Base-by-base conservation (phyloP, 1,139 yeast genomes). In the Hansenula lynferdii region DNA sequence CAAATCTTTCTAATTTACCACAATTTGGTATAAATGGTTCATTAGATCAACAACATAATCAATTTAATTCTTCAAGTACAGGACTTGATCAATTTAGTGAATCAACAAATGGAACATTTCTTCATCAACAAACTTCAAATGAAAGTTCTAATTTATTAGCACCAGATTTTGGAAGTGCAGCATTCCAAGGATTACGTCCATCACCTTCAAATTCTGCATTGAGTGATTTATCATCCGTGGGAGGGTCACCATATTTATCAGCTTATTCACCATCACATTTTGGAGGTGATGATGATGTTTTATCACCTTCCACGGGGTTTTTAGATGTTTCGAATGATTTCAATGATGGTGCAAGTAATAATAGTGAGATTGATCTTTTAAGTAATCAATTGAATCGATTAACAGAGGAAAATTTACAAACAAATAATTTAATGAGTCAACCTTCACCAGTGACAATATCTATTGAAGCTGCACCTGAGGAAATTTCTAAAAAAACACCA, bases 391-490 rank as follows among this genome's bases (percentile, higher is more conserved):
- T 42, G 20, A 41, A 37, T 21, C 27, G 39, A 31, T 23, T 39
- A 14, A 39, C 36, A 10, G 36, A 33, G 19, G 37, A 35, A n/a
- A 35, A 35, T 20, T 26, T 35, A 14, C 34, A 35, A 16, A 35
- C 34, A 4, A 35, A 35, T n/a, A 26, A 35, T 31, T 8, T 28
- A 6, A 18, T 20, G 26, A 26, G n/a, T 35, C 31, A 37, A 18
- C 47, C 19, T 43, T 52, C 26, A 42, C 52, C 34, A 16, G 32
- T 40, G 6, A 36, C 35, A 7, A 40, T 40, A 4, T 37, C 40
- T 5, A 50, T 53, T 16, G 49, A 49, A 12, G 47, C 38, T 5
- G 48, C 52, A 9, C 47, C 51, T 12, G 47, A 47, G 11, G 49
- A 37, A 3, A n/a, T 12, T 2, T 22, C 34, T 2, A 30, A 35